Evolutionary conservation across 495 filamentous ascomycete species (phyloP), one percentile per base, ranked within the genome.

Genomic region (Penicillium angulare): DNA sequence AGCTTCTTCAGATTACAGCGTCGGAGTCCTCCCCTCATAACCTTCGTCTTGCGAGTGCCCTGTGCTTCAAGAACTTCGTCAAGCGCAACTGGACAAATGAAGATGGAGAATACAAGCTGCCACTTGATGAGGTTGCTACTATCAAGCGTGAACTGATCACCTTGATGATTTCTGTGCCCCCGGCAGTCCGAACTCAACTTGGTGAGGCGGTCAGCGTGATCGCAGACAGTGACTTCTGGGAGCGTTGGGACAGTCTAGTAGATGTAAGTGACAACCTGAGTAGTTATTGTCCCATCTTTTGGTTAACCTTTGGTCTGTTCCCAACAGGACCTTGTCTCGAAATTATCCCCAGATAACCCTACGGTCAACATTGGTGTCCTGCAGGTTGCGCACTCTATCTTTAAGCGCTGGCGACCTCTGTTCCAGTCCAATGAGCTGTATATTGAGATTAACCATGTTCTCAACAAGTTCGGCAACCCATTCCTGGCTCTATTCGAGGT

Each of bases 61-160:
- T 99, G 39, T 95, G 85, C 74, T 97, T 99, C 80, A 99, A 99
- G 74, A 99, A 99, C 72, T 92, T 92, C 65, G 90, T 99, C 60
- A 87, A 85, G 71, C 80, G 87, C 56, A 93, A 89, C 77, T 97
- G 90, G 82, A 86, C 86, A 18, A 90, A 97, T 68, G 92, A 95
- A 61, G 89, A 97, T 62, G 90, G 95, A 59, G 85, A 84, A 60
- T 87, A 97, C 78, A 92, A 88, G 70, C 81, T 99, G 13, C 83
- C 86, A 4, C 63, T 73, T 50, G 77, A 86, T 27, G 93, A 96
- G 67, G 92, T 97, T 36, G 67, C 69, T 6, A 87, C 88, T 21
- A 95, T 99, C 72, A 99, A 99, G 71, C 80, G 77, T 49, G 92
- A 97, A 71, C 80, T 99, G 57, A 89, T 99, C 61, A 92, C 89